Base-by-base conservation (phyloP, 768 basidiomycete species). In the Kondoa malvinella region DNA sequence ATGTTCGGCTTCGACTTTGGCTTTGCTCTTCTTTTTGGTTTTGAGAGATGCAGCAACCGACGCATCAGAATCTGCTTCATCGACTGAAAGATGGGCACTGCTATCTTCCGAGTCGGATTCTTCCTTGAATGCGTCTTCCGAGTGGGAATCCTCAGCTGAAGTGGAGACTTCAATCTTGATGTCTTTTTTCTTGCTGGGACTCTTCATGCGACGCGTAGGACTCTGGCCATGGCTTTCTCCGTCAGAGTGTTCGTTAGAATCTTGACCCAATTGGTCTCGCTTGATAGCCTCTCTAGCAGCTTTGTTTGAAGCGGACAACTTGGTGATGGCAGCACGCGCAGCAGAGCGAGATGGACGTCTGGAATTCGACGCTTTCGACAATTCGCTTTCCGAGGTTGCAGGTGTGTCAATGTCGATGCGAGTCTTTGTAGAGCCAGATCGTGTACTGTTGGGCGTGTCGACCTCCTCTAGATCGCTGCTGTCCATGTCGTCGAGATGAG, bases 61-160 rank as follows among this genome's bases (percentile, higher is more conserved):
- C 17, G 62, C 30, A 2, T 64, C 62, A 3, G 27, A 14, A n/a
- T 31, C 66, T 50, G 26, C 27, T 29, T 59, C 33, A n/a, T 56
- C 67, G 34, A 68, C 67, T 21, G 67, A 56, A 4, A 68, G 31
- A 21, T 64, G 62, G 26, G 34, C 62, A 31, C 64, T 66, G 21
- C 12, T 59, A 31, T 32, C 67, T 3, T 40, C 32, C 34, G 33
- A 61, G 26, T 66, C 34, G 21, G 15, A n/a, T 40, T 64, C 33
- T n/a, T 33, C 34, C 21, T 33, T 29, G n/a, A 4, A 4, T 33
- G 40, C 40, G 12, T 50, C 40, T 8, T 8, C 8, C 8, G 40
- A 8, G 12, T 50, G 40, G 40, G 21, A 50, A 8, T 8, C 40
- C 40, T 50, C 40, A 8, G 40, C 40, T 21, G 40, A 50, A 50